phyloP scores from a whole-genome alignment of 352 stramenopile species.

The Phytophthora pini region DNA sequence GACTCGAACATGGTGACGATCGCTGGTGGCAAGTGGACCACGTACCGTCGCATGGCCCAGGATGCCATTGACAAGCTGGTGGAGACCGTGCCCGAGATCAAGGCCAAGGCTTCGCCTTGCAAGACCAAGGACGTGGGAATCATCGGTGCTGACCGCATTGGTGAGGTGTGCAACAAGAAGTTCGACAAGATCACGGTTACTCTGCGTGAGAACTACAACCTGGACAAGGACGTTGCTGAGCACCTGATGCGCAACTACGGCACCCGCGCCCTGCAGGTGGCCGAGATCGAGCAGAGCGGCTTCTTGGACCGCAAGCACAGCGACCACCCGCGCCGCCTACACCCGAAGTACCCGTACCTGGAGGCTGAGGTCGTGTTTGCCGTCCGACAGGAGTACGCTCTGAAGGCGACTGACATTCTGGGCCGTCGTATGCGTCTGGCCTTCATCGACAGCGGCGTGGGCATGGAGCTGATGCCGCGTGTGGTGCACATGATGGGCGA shows the following conservation, averaged over 20 bases:
- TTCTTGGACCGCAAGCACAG: slow-evolving; percentile 87
- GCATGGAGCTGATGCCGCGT: slow-evolving; percentile 76
- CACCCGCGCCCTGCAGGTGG: slow-evolving; percentile 95
- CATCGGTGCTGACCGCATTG: slow-evolving; percentile 90
- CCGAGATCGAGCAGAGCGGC: slow-evolving; percentile 89
- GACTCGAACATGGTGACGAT: slow-evolving; percentile 94
- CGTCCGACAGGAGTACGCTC: slow-evolving; percentile 94
- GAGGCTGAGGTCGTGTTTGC: slow-evolving; percentile 95
- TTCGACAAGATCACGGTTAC: slow-evolving; percentile 96
- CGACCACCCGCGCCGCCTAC: slow-evolving; percentile 88
- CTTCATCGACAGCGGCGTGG: slow-evolving; percentile 92
- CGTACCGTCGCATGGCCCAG: slow-evolving; percentile 96
- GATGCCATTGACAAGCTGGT: slow-evolving; percentile 93
- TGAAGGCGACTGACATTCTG: slow-evolving; percentile 93
- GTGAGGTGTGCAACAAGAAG: slow-evolving; percentile 96
- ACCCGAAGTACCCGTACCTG: slow-evolving; percentile 95
- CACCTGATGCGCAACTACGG: slow-evolving; percentile 97
- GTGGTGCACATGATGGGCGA: slow-evolving; percentile 95
- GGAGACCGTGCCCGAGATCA: slow-evolving; percentile 77
- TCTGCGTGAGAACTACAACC: slow-evolving; percentile 92
- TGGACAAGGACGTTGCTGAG: slow-evolving; percentile 94
- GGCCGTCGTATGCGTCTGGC: slow-evolving; percentile 92
- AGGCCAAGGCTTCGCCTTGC: slow-evolving; percentile 73
- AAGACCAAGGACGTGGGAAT: slow-evolving; percentile 86
- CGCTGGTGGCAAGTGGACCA: slow-evolving; percentile 97